Base-by-base conservation (phyloP, 768 basidiomycete genomes). In the Hydnum rufescens region DNA sequence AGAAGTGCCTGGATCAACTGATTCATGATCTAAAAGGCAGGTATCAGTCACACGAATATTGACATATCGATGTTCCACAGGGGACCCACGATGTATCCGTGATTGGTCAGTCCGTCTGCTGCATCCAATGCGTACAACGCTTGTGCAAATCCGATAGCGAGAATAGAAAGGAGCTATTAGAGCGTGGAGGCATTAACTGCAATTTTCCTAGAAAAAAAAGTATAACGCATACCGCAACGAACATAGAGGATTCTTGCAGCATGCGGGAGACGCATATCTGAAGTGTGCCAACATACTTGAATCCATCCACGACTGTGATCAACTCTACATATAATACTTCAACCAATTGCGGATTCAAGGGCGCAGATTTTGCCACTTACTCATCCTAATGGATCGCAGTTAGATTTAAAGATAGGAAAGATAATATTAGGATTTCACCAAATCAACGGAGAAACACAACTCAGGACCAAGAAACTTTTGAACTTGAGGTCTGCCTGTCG, bases 211-310 rank as follows among this genome's bases (percentile, higher is more conserved):
- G 39, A 18, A 16, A 31, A 32, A 22, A 32, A 22, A 13, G 13
- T 6, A 39, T 28, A 25, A 19, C 49, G 32, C 73, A 34, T 58
- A 92, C 82, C 50, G 82, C 82, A 64, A 92, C 89, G 68, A 92
- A 92, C 47, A 95, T 71, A 2, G 85, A 80, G 19, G 87, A 90
- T 65, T 96, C 89, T 61, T 82, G 80, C 56, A 96, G 66, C 90
- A 96, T 96, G 8, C 88, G 73, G 19, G 85, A 78, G 1, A 93
- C 78, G 55, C 90, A 92, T 28, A 96, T 88, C 62, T 93, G 88
- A 79, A 95, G 79, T 0, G 82, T 89, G 4, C 90, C 90, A 44
- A 96, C 77, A 58, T 84, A 84, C 77, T 87, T 82, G 65, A 73
- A 80, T 4, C 82, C 81, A 60, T 85, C 82, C 57, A 87, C 85